Conservation (phyloP, 2,329 filamentous ascomycete species). For the Paraconiothyrium sp. region DNA sequence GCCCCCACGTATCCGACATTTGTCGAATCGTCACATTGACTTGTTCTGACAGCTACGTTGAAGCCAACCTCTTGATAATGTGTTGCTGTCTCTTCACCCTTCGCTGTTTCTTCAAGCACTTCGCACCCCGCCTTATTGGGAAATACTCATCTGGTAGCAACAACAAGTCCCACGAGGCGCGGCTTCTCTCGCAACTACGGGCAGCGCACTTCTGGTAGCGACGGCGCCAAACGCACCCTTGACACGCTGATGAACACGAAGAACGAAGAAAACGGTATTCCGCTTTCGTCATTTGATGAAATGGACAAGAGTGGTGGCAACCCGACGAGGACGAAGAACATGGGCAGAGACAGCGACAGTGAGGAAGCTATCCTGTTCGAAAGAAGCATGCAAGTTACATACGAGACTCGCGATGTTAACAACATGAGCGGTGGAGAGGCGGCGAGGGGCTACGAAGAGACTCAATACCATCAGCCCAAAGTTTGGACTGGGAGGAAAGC, state of each 20-base stretch:
- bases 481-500: background rate
- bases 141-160: background rate
- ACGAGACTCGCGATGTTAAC: background rate
- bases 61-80: slow-evolving; percentile 7
- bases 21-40: background rate
- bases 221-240: slow-evolving; percentile 3
- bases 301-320: background rate
- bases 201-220: slow-evolving; percentile 3
- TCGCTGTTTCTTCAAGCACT: slow-evolving; percentile 6
- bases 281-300: slow-evolving; percentile 1
- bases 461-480: background rate
- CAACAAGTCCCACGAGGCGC: background rate
- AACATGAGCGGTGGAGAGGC: background rate
- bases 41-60: background rate
- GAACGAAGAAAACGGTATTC: background rate
- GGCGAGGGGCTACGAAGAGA: background rate
- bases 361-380: slow-evolving; percentile 8
- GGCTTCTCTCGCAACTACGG: slow-evolving; percentile 3
- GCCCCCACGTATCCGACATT: background rate
- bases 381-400: slow-evolving; percentile 1
- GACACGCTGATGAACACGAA: slow-evolving; percentile 4
- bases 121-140: background rate
- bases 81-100: slow-evolving; percentile 4
- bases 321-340: background rate
- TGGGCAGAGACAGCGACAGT: slow-evolving; percentile 2